These are phyloP conservation scores for Bryoerythrophyllum caledonicum DNA, from an alignment of 225 moss, liverwort and hornwort genomes.

Conservation along the genomic window DNA sequence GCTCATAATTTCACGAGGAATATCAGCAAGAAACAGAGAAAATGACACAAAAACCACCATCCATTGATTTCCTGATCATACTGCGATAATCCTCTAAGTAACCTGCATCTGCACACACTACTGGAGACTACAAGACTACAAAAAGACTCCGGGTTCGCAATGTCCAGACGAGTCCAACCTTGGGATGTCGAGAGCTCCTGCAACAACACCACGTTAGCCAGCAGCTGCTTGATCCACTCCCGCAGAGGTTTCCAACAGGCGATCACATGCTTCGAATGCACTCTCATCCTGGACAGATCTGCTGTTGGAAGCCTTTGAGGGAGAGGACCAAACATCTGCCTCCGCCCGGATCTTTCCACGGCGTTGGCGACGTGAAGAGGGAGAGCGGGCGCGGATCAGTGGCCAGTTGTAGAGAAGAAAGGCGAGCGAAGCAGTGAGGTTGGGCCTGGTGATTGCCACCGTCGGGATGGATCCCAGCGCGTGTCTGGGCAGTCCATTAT, in stretches of 20 bases:
- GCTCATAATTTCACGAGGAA: neutral
- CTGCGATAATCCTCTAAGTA: neutral
- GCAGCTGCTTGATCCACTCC: constrained; percentile 22
- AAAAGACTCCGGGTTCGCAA: too few species aligned
- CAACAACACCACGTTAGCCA: neutral
- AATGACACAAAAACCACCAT: neutral
- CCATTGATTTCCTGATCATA: neutral
- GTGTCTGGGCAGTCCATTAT: too few species aligned
- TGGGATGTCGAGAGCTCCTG: neutral
- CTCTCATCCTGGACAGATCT: neutral
- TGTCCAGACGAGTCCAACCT: too few species aligned
- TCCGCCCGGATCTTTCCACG: neutral
- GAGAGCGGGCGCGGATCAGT: too few species aligned
- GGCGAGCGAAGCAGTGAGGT: too few species aligned
- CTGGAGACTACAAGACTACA: too few species aligned
- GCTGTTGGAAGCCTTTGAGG: constrained; percentile 28
- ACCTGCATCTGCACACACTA: neutral
- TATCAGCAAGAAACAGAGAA: neutral
- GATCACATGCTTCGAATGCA: neutral
- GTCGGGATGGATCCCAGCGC: too few species aligned
- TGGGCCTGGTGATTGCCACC: too few species aligned
- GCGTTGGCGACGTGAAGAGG: too few species aligned
- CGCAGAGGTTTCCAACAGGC: constrained; percentile 15
- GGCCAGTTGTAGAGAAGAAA: too few species aligned
- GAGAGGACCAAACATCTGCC: constrained; percentile 19